phyloP scores from a whole-genome alignment of 202 grass and related monocot species.

The Miscanthus sacchariflorus region DNA sequence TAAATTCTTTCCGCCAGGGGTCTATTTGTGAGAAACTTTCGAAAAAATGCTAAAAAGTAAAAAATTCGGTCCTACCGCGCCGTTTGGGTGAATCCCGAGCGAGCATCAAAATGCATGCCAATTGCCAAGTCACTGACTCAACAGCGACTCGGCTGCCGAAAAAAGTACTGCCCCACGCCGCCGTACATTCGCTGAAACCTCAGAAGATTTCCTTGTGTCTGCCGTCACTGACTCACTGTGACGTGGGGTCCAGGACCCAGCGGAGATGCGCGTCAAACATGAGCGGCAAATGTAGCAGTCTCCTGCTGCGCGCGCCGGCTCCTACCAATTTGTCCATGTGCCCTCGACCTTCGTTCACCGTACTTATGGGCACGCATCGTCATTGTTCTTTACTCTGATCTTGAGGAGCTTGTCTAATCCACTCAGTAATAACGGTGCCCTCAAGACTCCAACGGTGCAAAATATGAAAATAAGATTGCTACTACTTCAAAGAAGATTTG shows the following conservation, averaged over 20 bases:
- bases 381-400: not conserved
- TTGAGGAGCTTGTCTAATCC: not conserved
- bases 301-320: not conserved
- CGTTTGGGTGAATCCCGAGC: slow-evolving; percentile 30
- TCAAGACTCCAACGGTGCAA: not conserved
- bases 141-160: not conserved
- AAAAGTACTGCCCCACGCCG: slow-evolving; percentile 13
- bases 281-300: not conserved
- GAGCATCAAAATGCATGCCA: not conserved
- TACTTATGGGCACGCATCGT: not conserved
- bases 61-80: not conserved
- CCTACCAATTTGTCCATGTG: no score
- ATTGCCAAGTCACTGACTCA: not conserved
- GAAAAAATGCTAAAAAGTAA: no score
- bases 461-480: not conserved
- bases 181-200: slow-evolving; percentile 38
- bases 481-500: not conserved
- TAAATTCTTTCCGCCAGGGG: no score
- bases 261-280: no score
- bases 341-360: no score
- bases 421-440: not conserved
- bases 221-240: not conserved
- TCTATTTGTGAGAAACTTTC: no score
- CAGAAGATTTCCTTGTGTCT: slow-evolving; percentile 3
- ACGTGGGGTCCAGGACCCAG: not conserved